These are phyloP conservation scores for Singerocomus inundabilis DNA, from an alignment of 1,284 basidiomycete genomes.

Conservation along the genomic window DNA sequence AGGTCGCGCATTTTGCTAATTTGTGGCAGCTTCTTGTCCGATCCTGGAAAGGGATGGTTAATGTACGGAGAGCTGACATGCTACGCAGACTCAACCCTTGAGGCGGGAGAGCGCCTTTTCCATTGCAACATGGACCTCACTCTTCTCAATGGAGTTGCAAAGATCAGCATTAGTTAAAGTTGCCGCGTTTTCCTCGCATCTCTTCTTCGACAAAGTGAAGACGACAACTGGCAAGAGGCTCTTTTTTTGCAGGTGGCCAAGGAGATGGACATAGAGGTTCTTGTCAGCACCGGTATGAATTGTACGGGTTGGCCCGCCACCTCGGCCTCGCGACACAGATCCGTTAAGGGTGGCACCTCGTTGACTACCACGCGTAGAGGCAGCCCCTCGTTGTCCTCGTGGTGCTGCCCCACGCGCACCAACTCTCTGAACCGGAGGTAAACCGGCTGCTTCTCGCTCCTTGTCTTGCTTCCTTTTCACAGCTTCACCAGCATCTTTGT, in stretches of 20 bases:
- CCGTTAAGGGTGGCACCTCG: slow-evolving; percentile 48
- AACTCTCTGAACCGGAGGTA: slow-evolving; percentile 77
- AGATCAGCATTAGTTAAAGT: slow-evolving; percentile 90
- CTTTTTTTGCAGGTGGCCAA: slow-evolving; percentile 85
- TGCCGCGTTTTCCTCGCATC: slow-evolving; percentile 94
- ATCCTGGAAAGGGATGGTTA: slow-evolving; percentile 50
- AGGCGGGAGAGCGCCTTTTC: slow-evolving; percentile 90
- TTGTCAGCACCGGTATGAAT: slow-evolving; percentile 76
- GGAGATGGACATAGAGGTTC: slow-evolving; percentile 92
- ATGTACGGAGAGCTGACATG: slow-evolving; percentile 4
- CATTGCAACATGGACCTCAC: slow-evolving; percentile 93
- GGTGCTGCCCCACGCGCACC: slow-evolving; percentile 75
- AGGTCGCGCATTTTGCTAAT: slow-evolving; percentile 91
- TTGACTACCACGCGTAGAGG: slow-evolving; percentile 45
- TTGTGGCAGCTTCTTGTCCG: slow-evolving; percentile 94
- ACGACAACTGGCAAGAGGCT: slow-evolving; percentile 90
- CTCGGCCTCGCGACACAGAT: slow-evolving; percentile 41
- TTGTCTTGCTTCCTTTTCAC: slow-evolving; percentile 95
- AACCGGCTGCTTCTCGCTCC: slow-evolving; percentile 90
- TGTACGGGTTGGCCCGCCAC: slow-evolving; percentile 55
- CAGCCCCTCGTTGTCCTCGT: slow-evolving; percentile 52
- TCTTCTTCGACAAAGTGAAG: slow-evolving; percentile 96
- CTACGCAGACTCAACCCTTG: slow-evolving; percentile 61
- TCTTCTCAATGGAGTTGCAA: slow-evolving; percentile 87
- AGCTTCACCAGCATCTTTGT: slow-evolving; percentile 88